Base-by-base conservation (phyloP, 805 yeast species). In the Wickerhamomyces kurtzmanii region DNA sequence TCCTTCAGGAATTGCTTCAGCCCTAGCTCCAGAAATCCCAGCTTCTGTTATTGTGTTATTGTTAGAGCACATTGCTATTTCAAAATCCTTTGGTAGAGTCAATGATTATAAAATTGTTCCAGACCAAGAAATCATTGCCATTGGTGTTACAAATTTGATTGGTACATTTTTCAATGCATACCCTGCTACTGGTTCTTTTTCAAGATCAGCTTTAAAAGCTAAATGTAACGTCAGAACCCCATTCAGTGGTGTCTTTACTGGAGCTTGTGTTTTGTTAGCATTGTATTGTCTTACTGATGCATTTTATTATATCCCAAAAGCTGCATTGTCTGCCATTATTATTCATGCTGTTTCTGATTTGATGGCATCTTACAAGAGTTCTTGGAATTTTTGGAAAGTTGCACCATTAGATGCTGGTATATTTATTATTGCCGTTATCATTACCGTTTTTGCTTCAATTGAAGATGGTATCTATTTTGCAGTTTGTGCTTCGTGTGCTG, bases 201-300 rank as follows among this genome's bases (percentile, higher is more conserved):
- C 94, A 12, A 77, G 96, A 62, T 81, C 95, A 24, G 96, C 96
- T 6, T 67, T 87, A 45, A 87, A 89, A 58, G 78, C 94, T 28
- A 87, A 87, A 57, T 87, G 95, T 68, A 94, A 94, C 51, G 96
- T 87, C 25, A 72, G 86, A 49, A 87, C 96, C 13, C 96, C 96
- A 20, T 61, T 87, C 35, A 93, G 95, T 24, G 95, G 96, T 59
- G 66, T 85, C 23, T 81, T 76, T 55, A 82, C 95, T 9, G 96
- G 96, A 49, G 72, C 71, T 24, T 86, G 89, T 55, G 96, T 87
- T 15, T 57, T 87, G 37, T 60, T 87, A 37, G 94, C 96, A 3
- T 65, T 87, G 37, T 87, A 86, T 54, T 75, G 81, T 34, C 68
- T 87, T 44, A 86, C 96, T 5, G 65, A 64, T 32, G 80, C 93